These are phyloP conservation scores for Cladosporium sp. DNA, from an alignment of 2,329 filamentous ascomycete species.

Conservation along the genomic window DNA sequence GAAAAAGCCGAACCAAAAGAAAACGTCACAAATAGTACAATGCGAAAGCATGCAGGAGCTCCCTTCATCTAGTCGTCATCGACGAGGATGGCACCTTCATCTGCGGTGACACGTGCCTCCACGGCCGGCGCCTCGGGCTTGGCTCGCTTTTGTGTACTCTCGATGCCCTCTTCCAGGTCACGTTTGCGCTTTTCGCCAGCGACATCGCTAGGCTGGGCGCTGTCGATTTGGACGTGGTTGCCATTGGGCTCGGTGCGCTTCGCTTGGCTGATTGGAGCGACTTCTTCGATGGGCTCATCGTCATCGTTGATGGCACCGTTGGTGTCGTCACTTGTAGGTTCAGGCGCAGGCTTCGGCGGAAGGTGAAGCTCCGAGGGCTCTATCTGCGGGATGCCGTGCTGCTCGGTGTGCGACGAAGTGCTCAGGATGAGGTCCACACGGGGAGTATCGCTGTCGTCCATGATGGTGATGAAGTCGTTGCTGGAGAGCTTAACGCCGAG, in stretches of 20 bases:
- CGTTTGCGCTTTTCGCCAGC: constrained; percentile 25
- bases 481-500: constrained; percentile 58
- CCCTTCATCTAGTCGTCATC: constrained; percentile 18
- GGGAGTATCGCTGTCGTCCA: constrained; percentile 74
- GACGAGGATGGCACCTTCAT: constrained; percentile 27
- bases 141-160: constrained; percentile 21
- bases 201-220: constrained; percentile 19
- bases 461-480: constrained; percentile 72
- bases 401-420: not conserved
- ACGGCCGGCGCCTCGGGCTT: constrained; percentile 15
- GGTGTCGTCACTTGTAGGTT: not conserved
- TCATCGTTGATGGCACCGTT: constrained; percentile 7
- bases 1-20: not conserved
- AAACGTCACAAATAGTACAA: not conserved
- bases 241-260: not conserved
- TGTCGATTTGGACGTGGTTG: constrained; percentile 12
- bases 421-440: constrained; percentile 72
- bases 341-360: not conserved
- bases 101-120: constrained; percentile 19
- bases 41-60: not conserved
- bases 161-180: constrained; percentile 21
- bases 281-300: not conserved
- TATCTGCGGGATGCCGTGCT: not conserved
- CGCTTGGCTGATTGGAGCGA: not conserved
- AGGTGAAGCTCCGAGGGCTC: not conserved